Conservation (phyloP, 495 filamentous ascomycete genomes). For the Penicillium turbatum region DNA sequence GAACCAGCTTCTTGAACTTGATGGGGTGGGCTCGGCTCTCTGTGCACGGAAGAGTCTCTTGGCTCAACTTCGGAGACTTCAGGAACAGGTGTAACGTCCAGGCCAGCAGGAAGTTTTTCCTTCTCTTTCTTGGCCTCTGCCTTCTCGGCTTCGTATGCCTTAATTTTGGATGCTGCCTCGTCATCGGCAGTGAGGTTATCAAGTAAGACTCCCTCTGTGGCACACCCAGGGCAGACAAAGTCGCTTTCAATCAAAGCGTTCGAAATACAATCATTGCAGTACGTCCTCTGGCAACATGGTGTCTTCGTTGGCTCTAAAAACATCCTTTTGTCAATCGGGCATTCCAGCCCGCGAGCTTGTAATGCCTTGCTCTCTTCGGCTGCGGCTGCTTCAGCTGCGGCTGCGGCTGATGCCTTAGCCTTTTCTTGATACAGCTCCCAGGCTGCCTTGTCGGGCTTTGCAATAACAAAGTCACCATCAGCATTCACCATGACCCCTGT, state of each 20-base stretch:
- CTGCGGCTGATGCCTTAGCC: constrained; percentile 73
- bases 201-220: constrained; percentile 83
- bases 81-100: constrained; percentile 26
- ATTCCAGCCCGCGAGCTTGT: constrained; percentile 82
- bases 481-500: constrained; percentile 95
- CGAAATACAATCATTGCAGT: constrained; percentile 98
- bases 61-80: constrained; percentile 24
- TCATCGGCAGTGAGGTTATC: constrained; percentile 84
- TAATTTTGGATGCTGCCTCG: constrained; percentile 70
- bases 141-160: constrained; percentile 71
- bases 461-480: constrained; percentile 94
- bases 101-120: constrained; percentile 47
- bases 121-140: constrained; percentile 56
- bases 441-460: constrained; percentile 85
- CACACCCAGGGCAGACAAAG: constrained; percentile 89
- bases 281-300: constrained; percentile 94
- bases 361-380: constrained; percentile 73
- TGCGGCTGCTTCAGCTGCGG: constrained; percentile 63
- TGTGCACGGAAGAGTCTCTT: constrained; percentile 10
- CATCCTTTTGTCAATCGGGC: constrained; percentile 91
- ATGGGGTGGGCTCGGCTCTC: constrained; percentile 35
- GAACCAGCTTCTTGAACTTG: constrained; percentile 26
- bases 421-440: constrained; percentile 98
- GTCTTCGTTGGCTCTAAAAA: constrained; percentile 98
- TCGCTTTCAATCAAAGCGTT: constrained; percentile 97